Base-by-base conservation (phyloP, 1,139 yeast species). In the Yamadazyma aaseri region DNA sequence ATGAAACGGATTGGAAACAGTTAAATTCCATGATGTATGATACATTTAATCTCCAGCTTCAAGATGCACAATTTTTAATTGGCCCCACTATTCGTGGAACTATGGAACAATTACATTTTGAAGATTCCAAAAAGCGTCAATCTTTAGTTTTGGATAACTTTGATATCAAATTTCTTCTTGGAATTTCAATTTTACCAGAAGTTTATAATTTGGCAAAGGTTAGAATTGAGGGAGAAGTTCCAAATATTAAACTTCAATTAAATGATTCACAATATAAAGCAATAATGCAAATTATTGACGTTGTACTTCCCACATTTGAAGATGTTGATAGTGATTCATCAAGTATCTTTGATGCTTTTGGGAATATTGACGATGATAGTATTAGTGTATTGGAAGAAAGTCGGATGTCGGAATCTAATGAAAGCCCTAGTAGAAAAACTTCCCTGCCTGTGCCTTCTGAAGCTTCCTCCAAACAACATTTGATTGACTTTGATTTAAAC, bases 231-330 rank as follows among this genome's bases (percentile, higher is more conserved):
- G 97, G 95, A 10, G 80, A 80, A 42, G 73, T 94, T n/a, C 96
- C 97, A 0, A 64, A 65, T 22, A 71, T 94, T 41, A 69, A 71
- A 21, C 78, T 94, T 6, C 73, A 85, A 17, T 60, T 92, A 52
- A 86, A 87, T 46, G 98, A 94, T 54, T 83, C 81, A 47, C 96
- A 94, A 51, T 94, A 94, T 60, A 86, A 87, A 53, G 78, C 90
- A 1, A 66, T 92, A 50, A 81, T 92, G 90, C 78, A 81, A 38
- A 65, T 92, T 30, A 63, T 89, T 31, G 85, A 84, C 39, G 73
- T 68, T 15, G 78, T 85, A 18, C 69, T 90, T 12, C 97, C 97
- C 1, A 64, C 73, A 31, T 63, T 79, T 39, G 76, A 67, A 9
- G 47, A 40, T 16, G 31, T 42, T 1, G 71, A 61, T 4, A 28